phyloP scores from a whole-genome alignment of 2,329 filamentous ascomycete species.

The Exophiala sp. region DNA sequence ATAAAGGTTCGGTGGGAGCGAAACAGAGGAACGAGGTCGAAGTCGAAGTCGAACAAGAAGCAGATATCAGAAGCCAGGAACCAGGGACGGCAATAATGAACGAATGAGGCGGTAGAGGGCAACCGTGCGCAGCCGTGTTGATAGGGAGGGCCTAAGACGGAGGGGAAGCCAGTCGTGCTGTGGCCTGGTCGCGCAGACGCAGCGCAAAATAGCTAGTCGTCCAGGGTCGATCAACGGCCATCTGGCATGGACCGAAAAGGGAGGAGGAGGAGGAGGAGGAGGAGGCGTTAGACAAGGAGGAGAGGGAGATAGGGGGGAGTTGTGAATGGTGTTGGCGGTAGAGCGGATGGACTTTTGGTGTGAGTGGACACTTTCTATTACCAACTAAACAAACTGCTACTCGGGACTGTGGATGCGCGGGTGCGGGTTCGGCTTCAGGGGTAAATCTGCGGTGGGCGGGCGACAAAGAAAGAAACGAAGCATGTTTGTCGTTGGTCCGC shows the following conservation, averaged over 20 bases:
- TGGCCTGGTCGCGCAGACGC: not conserved
- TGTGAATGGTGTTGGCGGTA: not conserved
- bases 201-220: not conserved
- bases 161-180: not conserved
- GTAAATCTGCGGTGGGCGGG: too few relatives aligned
- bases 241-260: not conserved
- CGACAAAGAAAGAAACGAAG: too few relatives aligned
- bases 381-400: too few relatives aligned
- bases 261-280: not conserved
- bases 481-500: too few relatives aligned
- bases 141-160: conserved; percentile 11
- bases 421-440: not conserved
- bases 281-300: not conserved
- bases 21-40: conserved; percentile 13
- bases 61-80: conserved; percentile 13
- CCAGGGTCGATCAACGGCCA: not conserved
- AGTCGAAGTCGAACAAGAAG: conserved; percentile 10
- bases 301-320: not conserved
- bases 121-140: conserved; percentile 5
- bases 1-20: conserved; percentile 11
- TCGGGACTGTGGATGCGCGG: not conserved
- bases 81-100: conserved; percentile 15
- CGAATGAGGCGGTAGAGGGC: conserved; percentile 15
- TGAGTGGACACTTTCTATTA: not conserved
- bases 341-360: not conserved